Evolutionary conservation across 2,329 filamentous ascomycete species (phyloP), one percentile per base, ranked within the genome.

Genomic region (Aspergillus sp.): DNA sequence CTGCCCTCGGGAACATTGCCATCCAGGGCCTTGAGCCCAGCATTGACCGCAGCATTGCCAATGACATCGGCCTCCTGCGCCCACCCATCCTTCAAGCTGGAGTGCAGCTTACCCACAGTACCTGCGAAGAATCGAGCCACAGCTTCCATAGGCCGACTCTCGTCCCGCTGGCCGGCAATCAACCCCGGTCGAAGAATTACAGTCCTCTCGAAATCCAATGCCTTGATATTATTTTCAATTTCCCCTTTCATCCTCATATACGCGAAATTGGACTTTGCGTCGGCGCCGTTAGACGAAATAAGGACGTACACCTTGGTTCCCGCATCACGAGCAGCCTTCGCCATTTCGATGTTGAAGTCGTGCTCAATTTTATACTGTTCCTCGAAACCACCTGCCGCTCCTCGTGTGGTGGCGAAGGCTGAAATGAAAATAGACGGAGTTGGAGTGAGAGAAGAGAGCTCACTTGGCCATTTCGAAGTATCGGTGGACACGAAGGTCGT

Each of bases 311-410:
- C 88, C 64, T 85, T 85, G 11, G 85, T 83, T 37, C 91, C 91
- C 1, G 87, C 85, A 4, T 82, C 83, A 70, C 88, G 90, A 44
- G 93, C 91, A 0, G 89, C 86, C 60, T 84, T 82, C 3, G 90
- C 92, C 23, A 96, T 81, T 63, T 88, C 87, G 49, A 96, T 74
- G 75, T 96, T 96, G 45, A 96, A 80, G 69, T 95, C 91, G 70
- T 92, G 85, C 77, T 97, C 93, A 63, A 97, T 90, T 70, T 90
- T 90, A 78, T 91, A 89, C 77, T 97, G 93, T 61, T 87, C 86
- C 27, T 86, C 88, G 63, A 96, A 77, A 57, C 89, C 82, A 60
- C 93, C 93, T 0, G 91, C 92, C 12, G 82, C 81, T 0, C 80
- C 88, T 49, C 86, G 85, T 0, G 93, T 97, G 2, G 91, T 96